phyloP scores from a whole-genome alignment of 345 rosid genomes.

The Murraya paniculata region DNA sequence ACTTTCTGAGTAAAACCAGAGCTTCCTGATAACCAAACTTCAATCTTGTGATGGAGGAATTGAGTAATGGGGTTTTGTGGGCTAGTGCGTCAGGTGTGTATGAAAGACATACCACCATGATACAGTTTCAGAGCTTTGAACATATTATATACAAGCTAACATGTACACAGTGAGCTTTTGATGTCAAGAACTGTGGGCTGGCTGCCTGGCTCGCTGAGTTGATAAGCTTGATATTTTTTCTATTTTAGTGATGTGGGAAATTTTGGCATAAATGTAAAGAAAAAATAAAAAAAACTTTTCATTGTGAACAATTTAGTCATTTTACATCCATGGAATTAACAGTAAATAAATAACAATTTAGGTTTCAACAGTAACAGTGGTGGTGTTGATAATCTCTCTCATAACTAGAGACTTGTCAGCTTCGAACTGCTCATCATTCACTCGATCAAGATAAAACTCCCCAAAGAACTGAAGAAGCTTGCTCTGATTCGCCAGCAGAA shows the following conservation, averaged over 20 bases:
- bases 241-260: too few species aligned
- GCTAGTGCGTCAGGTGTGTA: constrained; percentile 21
- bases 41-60: neutral
- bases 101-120: constrained; percentile 37
- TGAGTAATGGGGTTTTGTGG: constrained; percentile 7
- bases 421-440: neutral
- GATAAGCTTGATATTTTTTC: neutral
- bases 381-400: neutral
- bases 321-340: too few species aligned
- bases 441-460: neutral
- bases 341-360: neutral
- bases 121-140: neutral
- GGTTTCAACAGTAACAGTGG: neutral
- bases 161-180: neutral
- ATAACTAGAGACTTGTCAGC: neutral
- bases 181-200: neutral
- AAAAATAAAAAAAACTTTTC: too few species aligned
- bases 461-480: neutral
- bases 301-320: too few species aligned
- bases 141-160: neutral
- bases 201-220: neutral
- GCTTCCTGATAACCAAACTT: constrained; percentile 43
- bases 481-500: neutral
- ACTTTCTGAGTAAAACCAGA: constrained; percentile 35
- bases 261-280: too few species aligned